Percentiles rank a stretch among this genome's conserved stretches.
These are phyloP conservation scores for Candida loeiensis DNA, from an alignment of 805 yeast species.

Conservation along the genomic window DNA sequence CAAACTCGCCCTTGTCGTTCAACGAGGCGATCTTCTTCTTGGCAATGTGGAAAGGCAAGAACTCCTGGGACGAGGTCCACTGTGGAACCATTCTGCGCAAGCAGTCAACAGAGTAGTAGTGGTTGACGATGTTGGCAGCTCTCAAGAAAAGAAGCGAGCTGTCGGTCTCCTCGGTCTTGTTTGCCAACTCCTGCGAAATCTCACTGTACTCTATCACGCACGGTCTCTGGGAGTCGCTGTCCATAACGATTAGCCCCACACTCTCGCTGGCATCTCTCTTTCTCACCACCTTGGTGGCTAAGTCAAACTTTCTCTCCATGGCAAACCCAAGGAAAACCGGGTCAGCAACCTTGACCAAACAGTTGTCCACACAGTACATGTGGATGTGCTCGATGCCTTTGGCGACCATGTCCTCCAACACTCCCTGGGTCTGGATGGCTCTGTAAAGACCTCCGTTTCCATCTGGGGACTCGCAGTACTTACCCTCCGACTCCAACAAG, in stretches of 20 bases:
- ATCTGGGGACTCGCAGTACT: conserved; percentile 85
- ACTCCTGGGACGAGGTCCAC: conserved; percentile 66
- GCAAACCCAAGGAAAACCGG: conserved; percentile 89
- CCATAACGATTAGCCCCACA: conserved; percentile 87
- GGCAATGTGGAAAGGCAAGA: conserved; percentile 93
- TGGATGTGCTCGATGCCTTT: conserved; percentile 85
- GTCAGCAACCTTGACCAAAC: conserved; percentile 87
- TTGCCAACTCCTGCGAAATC: conserved; percentile 70
- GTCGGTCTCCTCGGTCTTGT: conserved; percentile 57
- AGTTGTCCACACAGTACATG: conserved; percentile 96
- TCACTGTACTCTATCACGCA: conserved; percentile 96
- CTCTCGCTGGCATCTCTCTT: conserved; percentile 83
- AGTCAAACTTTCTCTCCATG: conserved; percentile 56
- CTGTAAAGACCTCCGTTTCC: conserved; percentile 97
- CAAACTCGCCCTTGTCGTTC: conserved; percentile 44
- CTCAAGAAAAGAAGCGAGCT: conserved; percentile 58
- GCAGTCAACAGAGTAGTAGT: conserved; percentile 84
- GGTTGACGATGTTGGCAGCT: conserved; percentile 97
- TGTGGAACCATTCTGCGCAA: conserved; percentile 53
- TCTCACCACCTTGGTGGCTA: conserved; percentile 93
- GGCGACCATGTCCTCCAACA: conserved; percentile 61
- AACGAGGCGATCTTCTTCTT: conserved; percentile 75
- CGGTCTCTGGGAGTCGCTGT: conserved; percentile 55
- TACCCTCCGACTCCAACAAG: conserved; percentile 52
- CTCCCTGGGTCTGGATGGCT: conserved; percentile 63